These are phyloP conservation scores for Podila epicladia DNA, from an alignment of 192 early-diverging fungal species.

Conservation along the genomic window DNA sequence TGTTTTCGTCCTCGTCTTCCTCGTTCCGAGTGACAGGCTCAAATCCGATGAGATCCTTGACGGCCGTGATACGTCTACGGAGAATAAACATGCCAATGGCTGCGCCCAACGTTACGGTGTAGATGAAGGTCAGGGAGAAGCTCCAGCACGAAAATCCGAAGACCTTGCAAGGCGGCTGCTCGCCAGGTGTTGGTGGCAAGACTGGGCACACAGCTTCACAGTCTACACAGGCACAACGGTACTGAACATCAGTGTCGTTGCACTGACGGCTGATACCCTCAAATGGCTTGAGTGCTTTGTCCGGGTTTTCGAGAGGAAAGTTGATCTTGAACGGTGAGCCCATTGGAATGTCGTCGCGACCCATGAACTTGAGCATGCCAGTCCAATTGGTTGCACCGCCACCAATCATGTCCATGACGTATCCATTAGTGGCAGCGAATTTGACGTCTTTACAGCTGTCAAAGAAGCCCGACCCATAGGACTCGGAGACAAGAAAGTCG, in stretches of 20 bases:
- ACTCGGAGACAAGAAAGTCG: conserved; percentile 64
- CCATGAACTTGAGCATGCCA: conserved; percentile 66
- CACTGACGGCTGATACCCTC: conserved; percentile 53
- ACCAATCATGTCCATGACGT: conserved; percentile 73
- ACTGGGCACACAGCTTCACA: conserved; percentile 65
- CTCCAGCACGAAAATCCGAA: conserved; percentile 63
- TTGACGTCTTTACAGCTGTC: conserved; percentile 76
- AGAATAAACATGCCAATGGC: conserved; percentile 35
- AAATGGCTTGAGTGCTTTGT: conserved; percentile 32
- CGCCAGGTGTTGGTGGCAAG: conserved; percentile 58
- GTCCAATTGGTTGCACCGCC: conserved; percentile 67
- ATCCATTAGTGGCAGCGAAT: conserved; percentile 71
- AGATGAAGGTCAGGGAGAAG: conserved; percentile 55
- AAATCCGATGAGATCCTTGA: conserved; percentile 46
- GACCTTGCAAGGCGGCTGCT: conserved; percentile 52
- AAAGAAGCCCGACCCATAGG: conserved; percentile 64
- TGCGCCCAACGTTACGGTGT: conserved; percentile 36
- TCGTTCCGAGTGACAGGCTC: conserved; percentile 58
- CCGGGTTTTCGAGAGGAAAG: conserved; percentile 58
- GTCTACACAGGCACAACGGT: conserved; percentile 71
- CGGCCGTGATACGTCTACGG: conserved; percentile 20
- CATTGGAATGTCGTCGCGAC: conserved; percentile 56
- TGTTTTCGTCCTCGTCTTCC: conserved; percentile 51
- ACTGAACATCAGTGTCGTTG: conserved; percentile 59
- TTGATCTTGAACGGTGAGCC: conserved; percentile 74